A percentile compares a stretch with the other conserved stretches of the same genome.
These are phyloP conservation scores for Fusarium sp. DNA, from an alignment of 2,329 filamentous ascomycete genomes.

Conservation along the genomic window DNA sequence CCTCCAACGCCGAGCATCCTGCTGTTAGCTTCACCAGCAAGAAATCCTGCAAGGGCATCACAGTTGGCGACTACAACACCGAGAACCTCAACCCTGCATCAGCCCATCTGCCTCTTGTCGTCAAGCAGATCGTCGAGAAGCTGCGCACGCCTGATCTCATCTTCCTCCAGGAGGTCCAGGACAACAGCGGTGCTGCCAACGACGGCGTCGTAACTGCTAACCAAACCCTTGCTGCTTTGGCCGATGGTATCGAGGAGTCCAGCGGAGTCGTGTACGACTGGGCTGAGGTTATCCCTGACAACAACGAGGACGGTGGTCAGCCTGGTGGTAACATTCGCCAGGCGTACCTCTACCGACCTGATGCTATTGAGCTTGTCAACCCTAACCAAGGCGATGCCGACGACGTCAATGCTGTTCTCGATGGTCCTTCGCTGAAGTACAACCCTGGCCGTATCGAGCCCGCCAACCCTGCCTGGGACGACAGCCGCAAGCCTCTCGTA, in stretches of 20 bases:
- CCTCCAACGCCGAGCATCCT: constrained; percentile 61
- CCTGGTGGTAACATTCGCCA: constrained; percentile 79
- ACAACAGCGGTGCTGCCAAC: constrained; percentile 72
- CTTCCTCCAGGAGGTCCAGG: constrained; percentile 79
- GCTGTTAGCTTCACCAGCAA: constrained; percentile 66
- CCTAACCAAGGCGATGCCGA: constrained; percentile 67
- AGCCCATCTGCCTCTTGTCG: constrained; percentile 68
- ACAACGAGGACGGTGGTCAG: constrained; percentile 74
- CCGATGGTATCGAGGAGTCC: constrained; percentile 63
- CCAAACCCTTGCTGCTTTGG: constrained; percentile 69
- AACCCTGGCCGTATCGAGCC: constrained; percentile 79
- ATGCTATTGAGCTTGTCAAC: constrained; percentile 69
- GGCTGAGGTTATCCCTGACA: constrained; percentile 69
- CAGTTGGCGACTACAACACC: constrained; percentile 76
- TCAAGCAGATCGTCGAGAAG: constrained; percentile 74
- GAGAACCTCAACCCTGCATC: constrained; percentile 74
- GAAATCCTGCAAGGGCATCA: constrained; percentile 71
- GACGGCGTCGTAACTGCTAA: constrained; percentile 70
- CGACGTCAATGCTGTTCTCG: constrained; percentile 69
- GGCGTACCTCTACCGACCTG: constrained; percentile 77
- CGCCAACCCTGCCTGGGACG: constrained; percentile 68
- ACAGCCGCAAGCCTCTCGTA: constrained; percentile 75
- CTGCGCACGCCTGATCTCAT: constrained; percentile 73
- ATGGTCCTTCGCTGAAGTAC: constrained; percentile 68
- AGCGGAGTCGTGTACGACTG: constrained; percentile 70